Evolutionary conservation across 371 early-diverging fungal genomes (phyloP).

Genomic region (Apophysomyces ossiformis): DNA sequence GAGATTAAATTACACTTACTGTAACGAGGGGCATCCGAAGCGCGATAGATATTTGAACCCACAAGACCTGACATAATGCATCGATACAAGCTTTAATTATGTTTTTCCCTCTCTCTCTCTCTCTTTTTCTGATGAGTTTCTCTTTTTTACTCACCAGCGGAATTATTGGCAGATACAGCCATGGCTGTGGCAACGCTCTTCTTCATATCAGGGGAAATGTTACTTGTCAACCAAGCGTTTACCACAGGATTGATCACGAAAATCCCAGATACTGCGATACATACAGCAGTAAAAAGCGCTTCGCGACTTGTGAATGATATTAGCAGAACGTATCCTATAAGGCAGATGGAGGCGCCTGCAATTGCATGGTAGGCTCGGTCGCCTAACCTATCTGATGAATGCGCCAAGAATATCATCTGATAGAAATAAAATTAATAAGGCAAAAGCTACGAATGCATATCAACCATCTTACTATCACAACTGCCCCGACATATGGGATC

Average conservation of each 20-base stretch:
- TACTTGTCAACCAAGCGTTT: slow-evolving; percentile 54
- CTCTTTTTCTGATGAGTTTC: too few relatives aligned
- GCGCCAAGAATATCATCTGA: slow-evolving; percentile 46
- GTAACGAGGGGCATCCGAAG: slow-evolving; percentile 50
- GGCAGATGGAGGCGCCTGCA: slow-evolving; percentile 37
- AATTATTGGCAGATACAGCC: slow-evolving; percentile 54
- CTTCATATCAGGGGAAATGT: slow-evolving; percentile 54
- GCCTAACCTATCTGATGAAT: slow-evolving; percentile 41
- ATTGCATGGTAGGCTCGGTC: slow-evolving; percentile 52
- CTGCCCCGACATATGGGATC: slow-evolving; percentile 50
- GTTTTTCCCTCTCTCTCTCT: too few relatives aligned
- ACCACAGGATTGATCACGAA: slow-evolving; percentile 54
- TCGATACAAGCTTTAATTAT: too few relatives aligned
- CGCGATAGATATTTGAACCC: slow-evolving; percentile 52
- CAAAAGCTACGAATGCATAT: not conserved
- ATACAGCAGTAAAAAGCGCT: slow-evolving; percentile 36
- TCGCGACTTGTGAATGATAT: slow-evolving; percentile 21
- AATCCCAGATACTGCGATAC: slow-evolving; percentile 50
- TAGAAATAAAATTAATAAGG: not conserved
- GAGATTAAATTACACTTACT: slow-evolving; percentile 20
- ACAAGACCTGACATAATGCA: slow-evolving; percentile 23
- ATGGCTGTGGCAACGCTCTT: slow-evolving; percentile 53
- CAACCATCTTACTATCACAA: slow-evolving; percentile 35
- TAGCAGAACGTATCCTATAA: slow-evolving; percentile 43
- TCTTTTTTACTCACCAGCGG: slow-evolving; percentile 28